phyloP scores from a whole-genome alignment of 1,284 basidiomycete species.

The Ganoderma lingzhi region DNA sequence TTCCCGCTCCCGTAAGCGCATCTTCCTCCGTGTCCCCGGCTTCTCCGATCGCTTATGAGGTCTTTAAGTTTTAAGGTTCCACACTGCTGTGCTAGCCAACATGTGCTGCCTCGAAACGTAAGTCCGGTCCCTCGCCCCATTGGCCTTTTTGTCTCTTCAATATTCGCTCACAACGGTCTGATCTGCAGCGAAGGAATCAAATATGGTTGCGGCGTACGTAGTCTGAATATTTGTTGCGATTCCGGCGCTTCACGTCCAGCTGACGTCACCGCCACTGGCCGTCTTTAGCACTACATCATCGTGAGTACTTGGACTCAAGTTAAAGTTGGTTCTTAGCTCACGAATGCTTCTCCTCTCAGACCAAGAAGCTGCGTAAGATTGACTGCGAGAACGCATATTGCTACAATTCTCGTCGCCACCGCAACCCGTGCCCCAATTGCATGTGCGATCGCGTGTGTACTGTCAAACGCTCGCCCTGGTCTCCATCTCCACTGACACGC shows the following conservation, averaged over 20 bases:
- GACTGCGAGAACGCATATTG: conserved; percentile 71
- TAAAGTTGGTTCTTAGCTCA: conserved; percentile 20
- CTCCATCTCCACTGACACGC: conserved; percentile 18
- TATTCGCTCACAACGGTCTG: conserved; percentile 31
- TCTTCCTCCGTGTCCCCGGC: conserved; percentile 19
- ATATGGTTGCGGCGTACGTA: conserved; percentile 74
- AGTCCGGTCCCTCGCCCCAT: conserved; percentile 42
- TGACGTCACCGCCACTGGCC: conserved; percentile 34
- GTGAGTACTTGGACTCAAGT: conserved; percentile 45
- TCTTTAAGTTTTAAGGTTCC: conserved; percentile 30
- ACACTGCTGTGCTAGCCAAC: conserved; percentile 33
- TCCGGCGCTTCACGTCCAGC: conserved; percentile 24
- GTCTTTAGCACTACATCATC: conserved; percentile 58
- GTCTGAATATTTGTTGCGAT: conserved; percentile 17
- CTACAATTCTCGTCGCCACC: conserved; percentile 62
- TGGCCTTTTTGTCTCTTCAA: conserved; percentile 10
- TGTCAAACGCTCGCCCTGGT: conserved; percentile 19
- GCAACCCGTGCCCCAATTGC: conserved; percentile 60
- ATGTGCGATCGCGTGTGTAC: conserved; percentile 58
- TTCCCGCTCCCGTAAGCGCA: conserved; percentile 30
- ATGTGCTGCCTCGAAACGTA: conserved; percentile 84
- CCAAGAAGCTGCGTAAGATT: conserved; percentile 61
- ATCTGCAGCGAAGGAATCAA: conserved; percentile 73
- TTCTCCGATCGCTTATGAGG: conserved; percentile 31
- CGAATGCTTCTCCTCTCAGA: conserved; percentile 49